Percentiles rank a stretch among this genome's conserved stretches.
Conservation (phyloP, 768 basidiomycete genomes). For the Tulasnella sp. region DNA sequence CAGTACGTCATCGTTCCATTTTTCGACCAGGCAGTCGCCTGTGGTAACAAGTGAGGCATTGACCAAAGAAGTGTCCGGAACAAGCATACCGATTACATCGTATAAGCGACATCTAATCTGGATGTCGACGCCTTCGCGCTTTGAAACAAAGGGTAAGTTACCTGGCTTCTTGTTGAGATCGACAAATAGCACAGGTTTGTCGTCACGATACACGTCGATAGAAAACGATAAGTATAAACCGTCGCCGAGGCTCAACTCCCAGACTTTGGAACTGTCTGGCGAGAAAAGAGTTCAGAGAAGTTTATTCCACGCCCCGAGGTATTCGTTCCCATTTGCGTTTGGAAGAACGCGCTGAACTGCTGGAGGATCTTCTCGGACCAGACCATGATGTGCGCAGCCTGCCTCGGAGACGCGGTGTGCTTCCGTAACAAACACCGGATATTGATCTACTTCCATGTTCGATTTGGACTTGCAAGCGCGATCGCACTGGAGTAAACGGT, state of each 20-base stretch:
- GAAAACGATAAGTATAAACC: conserved; percentile 18
- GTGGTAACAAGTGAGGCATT: neutral
- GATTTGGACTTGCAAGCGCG: too few species aligned
- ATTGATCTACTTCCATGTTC: too few species aligned
- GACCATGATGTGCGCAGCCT: neutral
- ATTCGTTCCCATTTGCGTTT: conserved; percentile 22
- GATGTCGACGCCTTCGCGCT: neutral
- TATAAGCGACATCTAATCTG: neutral
- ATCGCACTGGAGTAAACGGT: too few species aligned
- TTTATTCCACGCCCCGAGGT: conserved; percentile 38
- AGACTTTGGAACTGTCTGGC: conserved; percentile 38
- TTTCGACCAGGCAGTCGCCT: conserved; percentile 30
- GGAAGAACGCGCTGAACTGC: neutral
- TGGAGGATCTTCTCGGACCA: conserved; percentile 13
- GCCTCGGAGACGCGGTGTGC: too few species aligned
- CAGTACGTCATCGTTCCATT: too few species aligned
- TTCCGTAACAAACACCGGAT: too few species aligned
- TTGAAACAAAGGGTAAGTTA: neutral
- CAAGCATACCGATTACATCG: neutral
- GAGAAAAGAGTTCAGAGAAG: conserved; percentile 39
- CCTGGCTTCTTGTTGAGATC: conserved; percentile 31
- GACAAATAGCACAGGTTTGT: conserved; percentile 37
- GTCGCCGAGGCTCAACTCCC: neutral
- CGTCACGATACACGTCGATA: conserved; percentile 35
- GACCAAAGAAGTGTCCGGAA: neutral